Evolutionary conservation across 305 asterid species (phyloP).

Genomic region (Salvia sclarea): DNA sequence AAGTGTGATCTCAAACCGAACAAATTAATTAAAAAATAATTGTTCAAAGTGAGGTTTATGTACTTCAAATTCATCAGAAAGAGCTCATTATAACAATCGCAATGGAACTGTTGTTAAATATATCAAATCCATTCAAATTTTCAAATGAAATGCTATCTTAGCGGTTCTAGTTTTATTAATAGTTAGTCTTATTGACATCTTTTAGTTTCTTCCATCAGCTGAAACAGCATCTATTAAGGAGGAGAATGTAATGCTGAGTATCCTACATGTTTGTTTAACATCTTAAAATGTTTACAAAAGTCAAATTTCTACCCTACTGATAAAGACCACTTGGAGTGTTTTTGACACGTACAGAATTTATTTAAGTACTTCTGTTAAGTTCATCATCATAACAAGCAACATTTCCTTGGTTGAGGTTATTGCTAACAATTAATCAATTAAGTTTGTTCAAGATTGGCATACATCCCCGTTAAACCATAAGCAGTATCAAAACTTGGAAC

Average conservation of each 20-base stretch:
- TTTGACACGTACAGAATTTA: not conserved
- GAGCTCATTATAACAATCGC: not conserved
- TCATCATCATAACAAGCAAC: not conserved
- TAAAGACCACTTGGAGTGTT: not conserved
- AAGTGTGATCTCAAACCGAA: not conserved
- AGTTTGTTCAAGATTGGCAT: too few species aligned
- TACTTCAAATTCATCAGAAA: not conserved
- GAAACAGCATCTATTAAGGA: conserved; percentile 3
- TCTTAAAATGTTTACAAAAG: not conserved
- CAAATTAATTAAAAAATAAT: not conserved
- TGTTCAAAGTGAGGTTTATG: not conserved
- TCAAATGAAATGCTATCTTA: not conserved
- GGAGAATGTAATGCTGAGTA: not conserved
- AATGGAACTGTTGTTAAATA: not conserved
- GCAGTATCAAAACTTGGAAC: too few species aligned
- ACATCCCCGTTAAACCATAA: too few species aligned
- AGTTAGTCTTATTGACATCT: not conserved
- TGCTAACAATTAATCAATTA: not conserved
- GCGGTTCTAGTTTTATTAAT: not conserved
- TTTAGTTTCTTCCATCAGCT: conserved; percentile 4
- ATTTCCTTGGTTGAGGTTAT: not conserved
- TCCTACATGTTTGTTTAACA: not conserved
- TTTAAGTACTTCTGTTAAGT: not conserved
- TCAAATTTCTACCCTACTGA: not conserved
- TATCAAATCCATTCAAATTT: not conserved